Percentiles rank a stretch among this genome's conserved stretches.
Conservation (phyloP, 148 eudicot genomes). For the Fagopyrum esculentum region DNA sequence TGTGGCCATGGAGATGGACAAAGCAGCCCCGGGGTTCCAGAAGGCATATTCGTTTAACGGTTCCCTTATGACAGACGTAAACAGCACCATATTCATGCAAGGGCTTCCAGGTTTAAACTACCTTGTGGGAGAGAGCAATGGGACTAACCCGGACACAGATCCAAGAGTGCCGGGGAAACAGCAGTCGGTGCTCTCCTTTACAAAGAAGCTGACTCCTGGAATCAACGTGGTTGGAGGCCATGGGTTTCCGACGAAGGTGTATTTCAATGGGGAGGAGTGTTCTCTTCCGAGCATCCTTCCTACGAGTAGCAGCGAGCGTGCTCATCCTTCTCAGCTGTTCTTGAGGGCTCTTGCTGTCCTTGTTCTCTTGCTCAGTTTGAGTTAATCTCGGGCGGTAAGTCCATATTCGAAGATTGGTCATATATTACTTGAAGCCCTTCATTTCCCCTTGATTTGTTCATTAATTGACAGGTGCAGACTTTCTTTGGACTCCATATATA, state of each 20-base stretch:
- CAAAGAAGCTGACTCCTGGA: slow-evolving; percentile 38
- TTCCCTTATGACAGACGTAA: slow-evolving; percentile 27
- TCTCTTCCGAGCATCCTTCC: slow-evolving; percentile 55
- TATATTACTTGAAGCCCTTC: background rate
- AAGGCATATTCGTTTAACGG: slow-evolving; percentile 75
- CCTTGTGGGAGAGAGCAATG: slow-evolving; percentile 58
- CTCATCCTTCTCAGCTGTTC: slow-evolving; percentile 18
- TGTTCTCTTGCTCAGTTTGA: slow-evolving; percentile 23
- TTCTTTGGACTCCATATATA: background rate
- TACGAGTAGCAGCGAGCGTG: slow-evolving; percentile 23
- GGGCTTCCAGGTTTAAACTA: slow-evolving; percentile 57
- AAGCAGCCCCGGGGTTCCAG: slow-evolving; percentile 56
- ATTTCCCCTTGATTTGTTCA: slow-evolving; percentile 1
- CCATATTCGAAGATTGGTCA: background rate
- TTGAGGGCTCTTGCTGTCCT: slow-evolving; percentile 25
- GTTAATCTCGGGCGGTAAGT: slow-evolving; percentile 15
- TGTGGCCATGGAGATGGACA: slow-evolving; percentile 47
- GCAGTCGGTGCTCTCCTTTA: slow-evolving; percentile 65
- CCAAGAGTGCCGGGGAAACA: slow-evolving; percentile 76
- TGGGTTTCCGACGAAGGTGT: slow-evolving; percentile 64
- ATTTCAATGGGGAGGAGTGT: slow-evolving; percentile 75
- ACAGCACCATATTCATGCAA: slow-evolving; percentile 58
- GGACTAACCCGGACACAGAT: slow-evolving; percentile 28
- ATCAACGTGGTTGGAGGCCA: slow-evolving; percentile 40
- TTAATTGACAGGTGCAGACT: background rate